Evolutionary conservation across 345 rosid species (phyloP).

Genomic region (Trapa incisa): DNA sequence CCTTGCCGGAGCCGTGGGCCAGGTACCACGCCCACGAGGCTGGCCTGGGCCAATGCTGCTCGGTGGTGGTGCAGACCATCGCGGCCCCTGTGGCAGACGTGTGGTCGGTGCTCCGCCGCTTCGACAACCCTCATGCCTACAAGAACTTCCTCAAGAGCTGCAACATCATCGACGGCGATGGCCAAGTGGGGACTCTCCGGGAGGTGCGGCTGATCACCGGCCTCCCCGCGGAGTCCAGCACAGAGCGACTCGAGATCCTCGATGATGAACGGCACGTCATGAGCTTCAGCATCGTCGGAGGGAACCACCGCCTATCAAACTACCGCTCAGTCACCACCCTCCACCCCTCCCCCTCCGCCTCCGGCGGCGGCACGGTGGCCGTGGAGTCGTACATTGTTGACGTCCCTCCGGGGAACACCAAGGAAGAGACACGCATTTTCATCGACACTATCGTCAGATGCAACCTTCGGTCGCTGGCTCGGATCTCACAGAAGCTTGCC

Average conservation of each 20-base stretch:
- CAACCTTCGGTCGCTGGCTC: conserved; percentile 78
- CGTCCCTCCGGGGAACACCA: conserved; percentile 61
- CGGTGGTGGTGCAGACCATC: conserved; percentile 42
- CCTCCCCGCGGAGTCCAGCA: conserved; percentile 68
- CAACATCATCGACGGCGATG: conserved; percentile 55
- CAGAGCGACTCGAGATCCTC: conserved; percentile 70
- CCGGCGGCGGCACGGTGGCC: conserved; percentile 32
- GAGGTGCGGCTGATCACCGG: conserved; percentile 75
- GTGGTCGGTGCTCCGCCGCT: conserved; percentile 79
- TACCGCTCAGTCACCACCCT: conserved; percentile 73
- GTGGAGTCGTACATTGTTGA: conserved; percentile 85
- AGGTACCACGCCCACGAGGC: conserved; percentile 34
- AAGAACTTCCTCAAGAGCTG: conserved; percentile 73
- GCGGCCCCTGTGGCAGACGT: conserved; percentile 55
- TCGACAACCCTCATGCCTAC: conserved; percentile 72
- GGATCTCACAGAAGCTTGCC: conserved; percentile 39
- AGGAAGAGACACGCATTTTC: conserved; percentile 66
- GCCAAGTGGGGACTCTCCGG: conserved; percentile 54
- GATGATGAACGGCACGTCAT: conserved; percentile 67
- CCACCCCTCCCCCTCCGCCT: conserved; percentile 30
- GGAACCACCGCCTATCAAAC: conserved; percentile 64
- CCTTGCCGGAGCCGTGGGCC: conserved; percentile 40
- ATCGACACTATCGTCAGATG: conserved; percentile 73
- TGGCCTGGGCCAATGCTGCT: conserved; percentile 52
- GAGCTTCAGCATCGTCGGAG: conserved; percentile 81